Evolutionary conservation across 352 stramenopile species (phyloP).

Genomic region (Phytopythium delawarense): DNA sequence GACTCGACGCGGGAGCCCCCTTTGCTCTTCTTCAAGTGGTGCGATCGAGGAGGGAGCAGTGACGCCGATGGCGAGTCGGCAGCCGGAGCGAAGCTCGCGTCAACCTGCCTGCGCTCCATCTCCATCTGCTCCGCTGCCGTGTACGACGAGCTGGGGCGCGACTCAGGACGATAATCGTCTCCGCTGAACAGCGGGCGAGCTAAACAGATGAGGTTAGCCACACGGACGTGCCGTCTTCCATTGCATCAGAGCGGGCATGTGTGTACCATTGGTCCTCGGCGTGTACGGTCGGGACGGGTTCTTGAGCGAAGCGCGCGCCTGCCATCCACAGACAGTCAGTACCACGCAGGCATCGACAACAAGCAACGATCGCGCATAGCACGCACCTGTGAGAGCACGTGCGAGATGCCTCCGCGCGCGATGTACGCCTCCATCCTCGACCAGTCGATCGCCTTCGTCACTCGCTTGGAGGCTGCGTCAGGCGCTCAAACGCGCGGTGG

Average conservation of each 20-base stretch:
- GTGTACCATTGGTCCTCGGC: constrained; percentile 40
- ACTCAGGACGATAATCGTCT: constrained; percentile 69
- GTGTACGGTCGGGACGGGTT: constrained; percentile 80
- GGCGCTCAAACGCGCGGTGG: not conserved
- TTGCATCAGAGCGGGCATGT: not conserved
- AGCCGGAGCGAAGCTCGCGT: constrained; percentile 4
- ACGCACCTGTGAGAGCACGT: constrained; percentile 66
- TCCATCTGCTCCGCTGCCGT: constrained; percentile 38
- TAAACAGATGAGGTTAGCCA: not conserved
- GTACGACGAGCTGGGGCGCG: constrained; percentile 65
- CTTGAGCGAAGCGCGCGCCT: constrained; percentile 76
- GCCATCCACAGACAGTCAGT: not conserved
- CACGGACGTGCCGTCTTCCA: not conserved
- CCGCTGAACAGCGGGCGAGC: constrained; percentile 64
- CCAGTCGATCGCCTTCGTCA: not conserved
- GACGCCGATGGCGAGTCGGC: constrained; percentile 6
- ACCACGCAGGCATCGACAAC: not conserved
- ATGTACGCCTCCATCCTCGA: constrained; percentile 66
- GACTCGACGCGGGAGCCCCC: not conserved
- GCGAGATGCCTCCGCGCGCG: constrained; percentile 68
- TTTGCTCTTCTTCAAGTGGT: constrained; percentile 2
- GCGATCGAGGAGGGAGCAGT: constrained; percentile 13
- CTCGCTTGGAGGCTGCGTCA: not conserved
- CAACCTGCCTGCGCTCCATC: constrained; percentile 23
- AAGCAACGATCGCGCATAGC: not conserved